Evolutionary conservation across 1,284 basidiomycete species (phyloP), one percentile per base, ranked within the genome.

Genomic region (Malassezia cuniculi): DNA sequence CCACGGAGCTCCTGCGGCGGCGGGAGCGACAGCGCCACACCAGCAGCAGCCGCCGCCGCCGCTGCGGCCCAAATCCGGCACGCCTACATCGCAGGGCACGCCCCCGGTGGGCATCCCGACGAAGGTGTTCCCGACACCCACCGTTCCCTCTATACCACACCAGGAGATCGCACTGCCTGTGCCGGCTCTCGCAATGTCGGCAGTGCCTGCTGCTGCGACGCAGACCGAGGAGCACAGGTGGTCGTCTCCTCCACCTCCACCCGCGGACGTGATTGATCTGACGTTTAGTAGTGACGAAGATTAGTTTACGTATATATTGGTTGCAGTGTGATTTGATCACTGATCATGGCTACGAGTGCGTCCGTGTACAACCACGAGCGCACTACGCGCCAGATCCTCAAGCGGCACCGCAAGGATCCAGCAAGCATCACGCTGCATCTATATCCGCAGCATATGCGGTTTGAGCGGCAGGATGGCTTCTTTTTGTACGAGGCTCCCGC

Each of bases 331-430:
- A n/a, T n/a, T n/a, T n/a, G n/a, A n/a, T 6, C 18, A 20, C 14
- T 20, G 19, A 50, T n/a, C 15, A 64, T 64, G 61, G 59, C 61
- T 16, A 60, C 57, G 9, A 57, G 60, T 11, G 60, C 57, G 5
- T 60, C 54, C 22, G 52, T 63, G 27, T 65, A 65, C 52, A 65
- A 65, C 36, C 50, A 48, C 15, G 55, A 57, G n/a, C 50, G 61
- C 7, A 58, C 57, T 12, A 57, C 57, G 3, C 50, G 61, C 4
- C 61, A 66, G 44, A 55, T 66, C 20, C 47, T 66, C 9, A 54
- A 54, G 25, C 46, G 62, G 6, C 53, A 66, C 43, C 47, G 57
- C 12, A 60, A 61, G 21, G 55, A 58, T 40, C 52, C 57, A 11
- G 52, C 61, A 6, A 57, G 54, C 16, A 50, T 66, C 30, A 50